Conservation (phyloP, 495 filamentous ascomycete species). For the Friedmanniomyces simplex region DNA sequence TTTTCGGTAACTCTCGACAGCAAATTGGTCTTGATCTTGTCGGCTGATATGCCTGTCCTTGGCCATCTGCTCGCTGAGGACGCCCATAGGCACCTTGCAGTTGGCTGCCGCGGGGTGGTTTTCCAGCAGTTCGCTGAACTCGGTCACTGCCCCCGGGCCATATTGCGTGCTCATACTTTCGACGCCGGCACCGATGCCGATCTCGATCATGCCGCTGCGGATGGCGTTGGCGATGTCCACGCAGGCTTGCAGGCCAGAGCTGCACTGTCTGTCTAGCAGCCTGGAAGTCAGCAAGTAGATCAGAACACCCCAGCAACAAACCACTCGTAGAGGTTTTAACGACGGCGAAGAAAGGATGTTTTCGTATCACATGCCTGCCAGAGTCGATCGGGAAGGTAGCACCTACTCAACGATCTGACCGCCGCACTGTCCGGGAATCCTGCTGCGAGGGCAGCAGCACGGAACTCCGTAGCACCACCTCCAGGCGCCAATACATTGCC, state of each 20-base stretch:
- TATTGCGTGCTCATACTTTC: slow-evolving; percentile 95
- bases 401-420: slow-evolving; percentile 58
- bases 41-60: slow-evolving; percentile 66
- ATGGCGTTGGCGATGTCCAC: slow-evolving; percentile 92
- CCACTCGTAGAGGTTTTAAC: background rate
- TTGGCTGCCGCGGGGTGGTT: slow-evolving; percentile 72
- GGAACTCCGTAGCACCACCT: slow-evolving; percentile 92
- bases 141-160: slow-evolving; percentile 78
- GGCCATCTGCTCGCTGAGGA: slow-evolving; percentile 90
- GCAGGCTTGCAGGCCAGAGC: slow-evolving; percentile 76
- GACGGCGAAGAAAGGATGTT: too few relatives aligned
- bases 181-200: slow-evolving; percentile 92
- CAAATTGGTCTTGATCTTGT: slow-evolving; percentile 73
- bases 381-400: too few relatives aligned
- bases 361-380: too few relatives aligned
- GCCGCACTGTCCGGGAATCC: slow-evolving; percentile 79
- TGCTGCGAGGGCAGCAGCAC: slow-evolving; percentile 81
- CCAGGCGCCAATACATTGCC: slow-evolving; percentile 86
- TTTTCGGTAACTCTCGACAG: slow-evolving; percentile 81
- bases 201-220: slow-evolving; percentile 78
- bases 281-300: background rate
- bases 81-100: slow-evolving; percentile 98
- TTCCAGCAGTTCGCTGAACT: slow-evolving; percentile 90
- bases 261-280: slow-evolving; percentile 64
- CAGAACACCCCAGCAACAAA: background rate